Conservation (phyloP, 768 basidiomycete species). For the Lactarius sp. region DNA sequence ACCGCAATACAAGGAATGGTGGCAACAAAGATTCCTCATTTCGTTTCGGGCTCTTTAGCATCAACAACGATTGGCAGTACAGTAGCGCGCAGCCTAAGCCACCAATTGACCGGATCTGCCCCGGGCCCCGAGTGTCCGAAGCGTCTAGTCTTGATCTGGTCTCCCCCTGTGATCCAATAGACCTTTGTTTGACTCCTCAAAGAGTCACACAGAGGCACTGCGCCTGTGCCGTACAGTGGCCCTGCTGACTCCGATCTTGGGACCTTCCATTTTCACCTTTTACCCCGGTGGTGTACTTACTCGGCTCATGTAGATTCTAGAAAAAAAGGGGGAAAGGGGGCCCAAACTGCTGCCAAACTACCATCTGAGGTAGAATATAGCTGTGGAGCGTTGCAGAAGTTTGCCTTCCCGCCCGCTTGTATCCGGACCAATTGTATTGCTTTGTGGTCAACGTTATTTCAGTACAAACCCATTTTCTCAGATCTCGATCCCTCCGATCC, state of each 20-base stretch:
- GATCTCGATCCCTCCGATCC: not conserved
- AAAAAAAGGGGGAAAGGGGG: not conserved
- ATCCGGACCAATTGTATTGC: not conserved
- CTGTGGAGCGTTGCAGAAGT: not conserved
- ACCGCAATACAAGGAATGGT: not conserved
- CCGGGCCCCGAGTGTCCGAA: not conserved
- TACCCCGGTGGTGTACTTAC: not conserved
- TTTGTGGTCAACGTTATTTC: not conserved
- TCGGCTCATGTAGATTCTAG: not conserved
- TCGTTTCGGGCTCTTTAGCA: not conserved
- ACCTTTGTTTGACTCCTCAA: not conserved
- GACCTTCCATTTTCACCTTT: not conserved
- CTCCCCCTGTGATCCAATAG: not conserved
- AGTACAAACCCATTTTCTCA: not conserved
- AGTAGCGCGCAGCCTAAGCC: not conserved
- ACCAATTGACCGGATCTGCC: conserved; percentile 7
- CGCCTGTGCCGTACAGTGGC: not conserved
- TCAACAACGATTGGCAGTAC: not conserved
- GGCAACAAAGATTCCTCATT: no score
- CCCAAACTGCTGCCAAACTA: not conserved
- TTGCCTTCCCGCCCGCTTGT: not conserved
- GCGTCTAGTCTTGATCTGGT: not conserved
- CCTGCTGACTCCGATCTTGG: not conserved
- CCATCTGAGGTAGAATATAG: not conserved
- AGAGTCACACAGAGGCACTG: not conserved